Conservation (phyloP, 1,139 yeast genomes). For the Suhomyces taliae region DNA sequence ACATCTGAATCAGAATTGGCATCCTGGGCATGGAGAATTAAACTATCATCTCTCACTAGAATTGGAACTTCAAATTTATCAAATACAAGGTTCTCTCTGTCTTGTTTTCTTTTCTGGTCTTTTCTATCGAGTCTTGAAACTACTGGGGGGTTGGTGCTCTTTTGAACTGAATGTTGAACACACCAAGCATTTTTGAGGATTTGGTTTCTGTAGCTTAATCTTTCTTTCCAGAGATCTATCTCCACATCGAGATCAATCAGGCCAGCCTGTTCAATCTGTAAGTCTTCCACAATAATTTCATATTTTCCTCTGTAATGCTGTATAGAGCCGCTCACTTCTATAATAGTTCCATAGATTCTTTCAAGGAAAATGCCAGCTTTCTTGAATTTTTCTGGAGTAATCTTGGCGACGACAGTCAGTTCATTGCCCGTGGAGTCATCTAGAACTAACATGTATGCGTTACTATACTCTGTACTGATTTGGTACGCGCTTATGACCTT, state of each 20-base stretch:
- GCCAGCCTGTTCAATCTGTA: background rate
- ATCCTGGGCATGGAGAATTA: background rate
- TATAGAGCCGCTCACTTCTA: slow-evolving; percentile 12
- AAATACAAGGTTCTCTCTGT: slow-evolving; percentile 1
- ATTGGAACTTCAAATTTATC: slow-evolving; percentile 1
- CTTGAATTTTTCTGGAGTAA: slow-evolving; percentile 10
- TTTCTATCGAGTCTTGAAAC: slow-evolving; percentile 1
- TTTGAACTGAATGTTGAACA: slow-evolving; percentile 4
- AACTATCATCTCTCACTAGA: slow-evolving; percentile 7
- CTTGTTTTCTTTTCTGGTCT: slow-evolving; percentile 2
- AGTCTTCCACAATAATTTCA: slow-evolving; percentile 4
- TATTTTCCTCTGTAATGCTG: background rate
- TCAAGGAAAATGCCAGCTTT: slow-evolving; percentile 14
- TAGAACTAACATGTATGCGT: slow-evolving; percentile 14
- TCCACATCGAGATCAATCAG: slow-evolving; percentile 2
- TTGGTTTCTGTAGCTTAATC: slow-evolving; percentile 24
- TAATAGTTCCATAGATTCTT: slow-evolving; percentile 9
- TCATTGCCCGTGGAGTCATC: slow-evolving; percentile 28
- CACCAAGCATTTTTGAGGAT: slow-evolving; percentile 26
- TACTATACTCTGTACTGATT: background rate
- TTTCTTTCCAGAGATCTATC: slow-evolving; percentile 30
- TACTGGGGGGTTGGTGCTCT: background rate
- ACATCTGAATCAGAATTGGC: slow-evolving; percentile 9
- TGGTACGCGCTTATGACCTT: slow-evolving; percentile 19
- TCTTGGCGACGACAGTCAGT: slow-evolving; percentile 15